Conservation (phyloP, 441 rosid species). For the Euphorbia corollata region DNA sequence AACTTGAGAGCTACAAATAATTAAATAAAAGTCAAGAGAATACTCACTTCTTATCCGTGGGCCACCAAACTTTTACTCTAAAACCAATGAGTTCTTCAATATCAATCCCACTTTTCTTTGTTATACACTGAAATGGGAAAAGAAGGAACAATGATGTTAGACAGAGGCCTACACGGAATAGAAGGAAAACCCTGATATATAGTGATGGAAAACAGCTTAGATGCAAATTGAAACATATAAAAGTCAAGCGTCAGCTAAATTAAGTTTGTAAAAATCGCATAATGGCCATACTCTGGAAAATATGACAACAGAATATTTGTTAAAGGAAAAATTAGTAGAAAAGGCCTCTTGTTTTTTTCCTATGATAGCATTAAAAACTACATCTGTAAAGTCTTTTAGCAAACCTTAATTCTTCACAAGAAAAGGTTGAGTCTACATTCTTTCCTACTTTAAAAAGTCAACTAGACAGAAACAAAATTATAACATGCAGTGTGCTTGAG, state of each 20-base stretch:
- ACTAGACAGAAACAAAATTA: not conserved
- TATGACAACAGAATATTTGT: not conserved
- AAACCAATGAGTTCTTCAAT: constrained; percentile 75
- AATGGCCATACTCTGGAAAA: not conserved
- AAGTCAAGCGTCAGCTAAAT: not conserved
- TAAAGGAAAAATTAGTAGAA: too few species aligned
- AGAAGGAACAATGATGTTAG: constrained; percentile 21
- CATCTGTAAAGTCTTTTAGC: not conserved
- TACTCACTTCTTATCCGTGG: constrained; percentile 93
- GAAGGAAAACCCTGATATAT: constrained; percentile 7
- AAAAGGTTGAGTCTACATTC: not conserved
- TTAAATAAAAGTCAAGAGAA: constrained; percentile 3
- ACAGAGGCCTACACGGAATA: not conserved
- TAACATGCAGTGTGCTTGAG: not conserved
- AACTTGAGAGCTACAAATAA: not conserved
- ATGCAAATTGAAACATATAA: not conserved
- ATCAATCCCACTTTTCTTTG: constrained; percentile 42
- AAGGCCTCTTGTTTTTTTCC: not conserved
- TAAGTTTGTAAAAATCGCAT: not conserved
- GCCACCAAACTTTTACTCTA: constrained; percentile 98
- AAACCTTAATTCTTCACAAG: not conserved
- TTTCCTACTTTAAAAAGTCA: not conserved
- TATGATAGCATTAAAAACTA: not conserved
- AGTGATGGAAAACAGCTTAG: not conserved
- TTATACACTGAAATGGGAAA: constrained; percentile 52